These are phyloP conservation scores for Lachnellula suecica DNA, from an alignment of 2,329 filamentous ascomycete species.

Conservation along the genomic window DNA sequence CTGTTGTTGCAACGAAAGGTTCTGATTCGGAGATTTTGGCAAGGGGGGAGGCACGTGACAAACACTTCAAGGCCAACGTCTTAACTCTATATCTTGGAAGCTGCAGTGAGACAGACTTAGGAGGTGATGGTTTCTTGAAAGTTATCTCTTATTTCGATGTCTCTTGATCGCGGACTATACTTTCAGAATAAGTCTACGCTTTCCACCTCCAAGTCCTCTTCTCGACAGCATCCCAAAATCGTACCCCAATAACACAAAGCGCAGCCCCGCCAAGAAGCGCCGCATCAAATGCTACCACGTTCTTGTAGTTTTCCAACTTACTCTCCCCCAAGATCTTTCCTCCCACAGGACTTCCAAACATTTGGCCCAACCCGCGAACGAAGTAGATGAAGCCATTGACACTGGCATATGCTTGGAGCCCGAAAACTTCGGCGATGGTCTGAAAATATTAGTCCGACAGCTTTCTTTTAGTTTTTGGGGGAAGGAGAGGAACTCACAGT, in stretches of 20 bases:
- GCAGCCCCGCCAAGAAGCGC: conserved; percentile 40
- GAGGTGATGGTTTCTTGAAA: too few relatives aligned
- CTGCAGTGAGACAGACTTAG: too few relatives aligned
- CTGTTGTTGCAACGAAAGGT: too few relatives aligned
- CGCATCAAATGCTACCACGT: conserved; percentile 41
- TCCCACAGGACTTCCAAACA: conserved; percentile 45
- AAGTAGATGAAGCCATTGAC: conserved; percentile 48
- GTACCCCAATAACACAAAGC: conserved; percentile 40
- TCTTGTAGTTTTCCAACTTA: conserved; percentile 35
- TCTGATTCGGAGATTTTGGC: too few relatives aligned
- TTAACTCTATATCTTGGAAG: too few relatives aligned
- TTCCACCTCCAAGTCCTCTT: conserved; percentile 41
- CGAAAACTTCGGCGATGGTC: conserved; percentile 48
- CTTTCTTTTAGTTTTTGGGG: not conserved
- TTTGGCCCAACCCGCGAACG: conserved; percentile 41
- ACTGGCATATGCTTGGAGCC: conserved; percentile 45
- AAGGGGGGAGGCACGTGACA: too few relatives aligned
- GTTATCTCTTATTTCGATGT: too few relatives aligned
- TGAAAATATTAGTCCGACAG: conserved; percentile 4
- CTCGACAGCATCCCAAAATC: conserved; percentile 39
- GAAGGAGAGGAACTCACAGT: conserved; percentile 26
- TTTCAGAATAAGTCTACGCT: too few relatives aligned
- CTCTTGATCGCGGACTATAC: too few relatives aligned
- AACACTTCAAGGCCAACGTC: too few relatives aligned
- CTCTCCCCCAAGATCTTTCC: conserved; percentile 39